Evolutionary conservation across 305 asterid species (phyloP).

Genomic region (Withania somnifera): DNA sequence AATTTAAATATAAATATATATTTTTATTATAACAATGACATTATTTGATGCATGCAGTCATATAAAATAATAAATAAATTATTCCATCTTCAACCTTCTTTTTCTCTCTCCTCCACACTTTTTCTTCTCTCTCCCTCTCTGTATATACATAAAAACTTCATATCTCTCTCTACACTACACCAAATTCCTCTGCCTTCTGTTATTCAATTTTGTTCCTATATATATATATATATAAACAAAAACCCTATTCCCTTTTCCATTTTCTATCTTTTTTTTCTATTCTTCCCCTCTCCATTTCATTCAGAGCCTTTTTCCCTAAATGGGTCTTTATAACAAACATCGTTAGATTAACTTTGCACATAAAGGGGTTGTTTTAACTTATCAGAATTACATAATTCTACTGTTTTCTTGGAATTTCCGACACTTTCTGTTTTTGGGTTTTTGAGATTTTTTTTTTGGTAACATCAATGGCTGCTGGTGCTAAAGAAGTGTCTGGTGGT

Average conservation of each 20-base stretch:
- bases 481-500: conserved; percentile 56
- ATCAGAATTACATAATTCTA: conserved; percentile 21
- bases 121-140: not conserved
- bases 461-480: conserved; percentile 88
- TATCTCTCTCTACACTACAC: not conserved
- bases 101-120: not conserved
- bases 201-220: not conserved
- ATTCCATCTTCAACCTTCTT: not conserved
- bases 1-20: too few relatives aligned
- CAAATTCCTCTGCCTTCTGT: not conserved
- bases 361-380: not conserved
- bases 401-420: not conserved
- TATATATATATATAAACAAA: not conserved
- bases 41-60: too few relatives aligned
- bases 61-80: too few relatives aligned
- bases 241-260: not conserved
- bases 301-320: conserved; percentile 26
- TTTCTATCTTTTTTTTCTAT: not conserved
- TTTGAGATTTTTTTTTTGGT: not conserved
- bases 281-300: not conserved
- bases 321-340: conserved; percentile 20
- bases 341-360: too few relatives aligned
- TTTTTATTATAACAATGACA: too few relatives aligned
- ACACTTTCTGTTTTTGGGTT: conserved; percentile 1
- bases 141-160: not conserved